Evolutionary conservation across 2,329 filamentous ascomycete species (phyloP), one percentile per base, ranked within the genome.

Genomic region (Arthrobotrys sinensis): DNA sequence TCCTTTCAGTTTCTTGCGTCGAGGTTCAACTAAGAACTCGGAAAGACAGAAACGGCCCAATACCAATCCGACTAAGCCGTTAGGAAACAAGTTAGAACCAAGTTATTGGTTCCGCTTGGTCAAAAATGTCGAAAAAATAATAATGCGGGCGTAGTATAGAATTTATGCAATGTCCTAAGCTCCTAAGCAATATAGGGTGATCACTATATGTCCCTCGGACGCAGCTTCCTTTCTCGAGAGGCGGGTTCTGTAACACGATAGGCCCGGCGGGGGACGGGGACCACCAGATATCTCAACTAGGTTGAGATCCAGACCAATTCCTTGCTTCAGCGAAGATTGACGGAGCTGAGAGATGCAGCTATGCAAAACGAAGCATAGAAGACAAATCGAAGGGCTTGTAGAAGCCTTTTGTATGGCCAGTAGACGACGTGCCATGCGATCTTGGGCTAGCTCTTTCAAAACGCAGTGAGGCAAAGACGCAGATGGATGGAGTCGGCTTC

Each of bases 231-330:
- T 75, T 75, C 60, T 50, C 28, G 57, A 63, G 63, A 55, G 63
- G 45, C 63, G 70, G 70, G 63, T 67, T 32, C 19, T 53, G 36
- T 46, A 67, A 38, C 45, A 68, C 34, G 40, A 62, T 67, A 36
- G 52, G 43, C 32, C 73, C 73, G 73, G 53, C 64, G 73, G 67
- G 38, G 65, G 43, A 65, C 73, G 73, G 73, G 38, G 66, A 69
- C 60, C 62, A 60, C 69, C 69, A 66, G 52, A 11, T 48, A 64
- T 60, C 48, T 70, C 46, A 46, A 66, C 65, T 52, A 48, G 65
- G 40, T 67, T 60, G 40, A 43, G 65, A 77, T 69, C 55, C 40
- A 70, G 55, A 67, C 40, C 57, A 34, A 55, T 66, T 60, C 57
- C 64, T 43, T 70, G 66, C 60, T 43, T 62, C 32, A 62, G 66